Base-by-base conservation (phyloP, 2,329 filamentous ascomycete genomes). In the Aspergillus terreus region DNA sequence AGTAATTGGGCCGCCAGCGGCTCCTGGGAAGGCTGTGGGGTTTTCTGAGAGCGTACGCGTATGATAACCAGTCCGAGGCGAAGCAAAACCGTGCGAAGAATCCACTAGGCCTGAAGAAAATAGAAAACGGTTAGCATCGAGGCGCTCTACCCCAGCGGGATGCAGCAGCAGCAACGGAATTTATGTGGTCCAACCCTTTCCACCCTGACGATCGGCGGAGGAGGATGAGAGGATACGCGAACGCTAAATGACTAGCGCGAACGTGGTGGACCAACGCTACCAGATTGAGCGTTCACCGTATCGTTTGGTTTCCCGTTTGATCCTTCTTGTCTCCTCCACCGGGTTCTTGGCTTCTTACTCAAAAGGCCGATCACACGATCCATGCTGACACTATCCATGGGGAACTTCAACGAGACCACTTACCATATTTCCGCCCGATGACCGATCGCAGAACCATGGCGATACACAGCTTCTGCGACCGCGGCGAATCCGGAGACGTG, bases 401-500 rank as follows among this genome's bases (percentile, higher is more conserved):
- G 19, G 17, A 42, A 42, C 12, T 12, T 15, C 21, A 15, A n/a
- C 23, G 12, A 43, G 3, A 25, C 47, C 33, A 78, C 83, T 78
- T 74, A 92, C 90, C 86, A 76, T 81, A 80, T 71, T 82, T 81
- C 61, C 79, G 79, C 45, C 81, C 73, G 58, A 94, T 81, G 35
- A 92, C 83, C 35, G 84, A 83, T 63, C 84, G 82, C 51, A 96
- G 73, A 58, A 96, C 86, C 21, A 85, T 80, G 46, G 86, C 86
- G 41, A 97, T 79, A 66, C 88, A 92, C 62, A 83, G 81, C 65
- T 87, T 85, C 59, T 89, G 85, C 56, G 82, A 86, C 61, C 91
- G 87, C 4, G 87, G 82, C 32, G 82, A 82, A 51, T 83, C 82
- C 41, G 81, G 76, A 5, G 90, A 90, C 25, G 88, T 86, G 66